These are phyloP conservation scores for Ilyonectria robusta DNA, from an alignment of 2,329 filamentous ascomycete genomes.

Conservation along the genomic window DNA sequence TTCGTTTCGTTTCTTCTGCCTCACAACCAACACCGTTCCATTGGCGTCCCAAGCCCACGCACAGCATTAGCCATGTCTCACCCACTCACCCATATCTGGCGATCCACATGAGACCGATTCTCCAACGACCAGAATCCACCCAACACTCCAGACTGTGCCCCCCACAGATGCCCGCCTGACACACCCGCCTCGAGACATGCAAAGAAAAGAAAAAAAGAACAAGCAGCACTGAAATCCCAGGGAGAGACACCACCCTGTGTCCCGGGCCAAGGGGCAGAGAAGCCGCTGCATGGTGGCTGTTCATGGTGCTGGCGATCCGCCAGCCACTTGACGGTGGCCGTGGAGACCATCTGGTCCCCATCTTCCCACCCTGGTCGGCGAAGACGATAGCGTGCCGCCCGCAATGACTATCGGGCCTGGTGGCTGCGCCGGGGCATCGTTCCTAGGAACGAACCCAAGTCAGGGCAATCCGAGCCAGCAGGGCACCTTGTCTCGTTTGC, in stretches of 20 bases:
- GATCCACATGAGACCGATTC: conserved; percentile 15
- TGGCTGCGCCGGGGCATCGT: conserved; percentile 43
- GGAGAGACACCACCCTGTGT: conserved; percentile 24
- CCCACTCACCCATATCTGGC: conserved; percentile 9
- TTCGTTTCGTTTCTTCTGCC: conserved; percentile 17
- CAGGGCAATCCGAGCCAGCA: conserved; percentile 35
- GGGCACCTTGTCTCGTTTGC: conserved; percentile 22
- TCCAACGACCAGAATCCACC: conserved; percentile 13
- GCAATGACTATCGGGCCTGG: conserved; percentile 32
- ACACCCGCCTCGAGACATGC: conserved; percentile 14
- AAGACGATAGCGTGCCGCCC: conserved; percentile 39
- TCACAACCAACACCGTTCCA: conserved; percentile 16
- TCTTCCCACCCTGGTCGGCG: conserved; percentile 33
- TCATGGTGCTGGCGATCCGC: conserved; percentile 40
- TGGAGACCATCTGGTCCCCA: conserved; percentile 36
- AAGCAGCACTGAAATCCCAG: background rate
- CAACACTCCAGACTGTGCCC: conserved; percentile 8
- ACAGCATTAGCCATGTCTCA: conserved; percentile 26
- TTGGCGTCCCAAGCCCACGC: conserved; percentile 16
- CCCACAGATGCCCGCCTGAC: conserved; percentile 12
- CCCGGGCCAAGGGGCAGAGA: conserved; percentile 33
- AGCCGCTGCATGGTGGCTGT: conserved; percentile 35
- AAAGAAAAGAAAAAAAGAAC: conserved; percentile 1
- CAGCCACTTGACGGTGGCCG: conserved; percentile 41
- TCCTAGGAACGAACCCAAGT: conserved; percentile 37